Evolutionary conservation across 306 rosid genomes (phyloP).

Genomic region (Cucumis sativus): Cucumber_9930_V3 NC_026659.2:18166001-18166500

Average conservation of each 20-base stretch:
- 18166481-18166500: background rate
- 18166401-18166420: background rate
- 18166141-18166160: background rate
- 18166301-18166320: background rate
- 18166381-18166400: background rate
- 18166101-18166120: background rate
- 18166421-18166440: background rate
- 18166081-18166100: background rate
- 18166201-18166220: background rate
- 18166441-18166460: background rate
- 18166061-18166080: background rate
- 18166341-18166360: background rate
- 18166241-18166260: background rate
- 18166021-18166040: background rate
- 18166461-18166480: background rate
- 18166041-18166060: background rate
- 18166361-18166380: background rate
- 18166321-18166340: background rate
- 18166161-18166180: background rate
- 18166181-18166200: background rate
- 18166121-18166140: background rate
- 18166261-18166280: background rate
- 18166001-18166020: background rate
- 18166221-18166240: background rate
- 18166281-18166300: background rate